phyloP scores from a whole-genome alignment of 2,329 filamentous ascomycete genomes.

The Xylaria multiplex region DNA sequence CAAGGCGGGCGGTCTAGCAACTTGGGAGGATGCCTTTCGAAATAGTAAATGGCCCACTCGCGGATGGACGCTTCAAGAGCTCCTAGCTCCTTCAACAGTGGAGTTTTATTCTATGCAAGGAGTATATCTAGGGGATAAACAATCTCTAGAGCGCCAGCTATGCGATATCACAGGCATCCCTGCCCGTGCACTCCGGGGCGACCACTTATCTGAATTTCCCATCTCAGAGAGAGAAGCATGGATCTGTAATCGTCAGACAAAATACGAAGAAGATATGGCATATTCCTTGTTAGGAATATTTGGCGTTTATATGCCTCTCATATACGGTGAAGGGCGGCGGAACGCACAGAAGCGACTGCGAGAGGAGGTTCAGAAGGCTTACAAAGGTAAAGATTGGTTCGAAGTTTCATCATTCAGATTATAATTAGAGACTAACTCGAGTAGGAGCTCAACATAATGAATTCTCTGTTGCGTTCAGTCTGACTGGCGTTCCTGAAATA shows the following conservation, averaged over 20 bases:
- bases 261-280: slow-evolving; percentile 1
- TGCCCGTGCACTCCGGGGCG: slow-evolving; percentile 14
- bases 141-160: slow-evolving; percentile 23
- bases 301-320: background rate
- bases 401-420: no score
- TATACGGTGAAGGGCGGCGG: slow-evolving; percentile 34
- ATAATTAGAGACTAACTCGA: slow-evolving; percentile 27
- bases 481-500: slow-evolving; percentile 43
- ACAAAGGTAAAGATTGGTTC: slow-evolving; percentile 29
- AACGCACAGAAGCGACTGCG: background rate
- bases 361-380: slow-evolving; percentile 24
- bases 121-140: slow-evolving; percentile 23
- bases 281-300: slow-evolving; percentile 19
- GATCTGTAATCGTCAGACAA: slow-evolving; percentile 1
- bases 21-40: slow-evolving; percentile 1
- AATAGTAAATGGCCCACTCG: background rate
- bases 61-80: slow-evolving; percentile 13
- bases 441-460: slow-evolving; percentile 38
- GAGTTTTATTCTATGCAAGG: slow-evolving; percentile 29
- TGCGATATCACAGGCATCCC: slow-evolving; percentile 30
- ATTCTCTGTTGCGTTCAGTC: slow-evolving; percentile 46
- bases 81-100: background rate
- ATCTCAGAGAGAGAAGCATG: slow-evolving; percentile 33
- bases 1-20: no score
- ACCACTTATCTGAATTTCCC: slow-evolving; percentile 22